These are phyloP conservation scores for Wickerhamiella bombiphila DNA, from an alignment of 805 yeast species.

Conservation along the genomic window DNA sequence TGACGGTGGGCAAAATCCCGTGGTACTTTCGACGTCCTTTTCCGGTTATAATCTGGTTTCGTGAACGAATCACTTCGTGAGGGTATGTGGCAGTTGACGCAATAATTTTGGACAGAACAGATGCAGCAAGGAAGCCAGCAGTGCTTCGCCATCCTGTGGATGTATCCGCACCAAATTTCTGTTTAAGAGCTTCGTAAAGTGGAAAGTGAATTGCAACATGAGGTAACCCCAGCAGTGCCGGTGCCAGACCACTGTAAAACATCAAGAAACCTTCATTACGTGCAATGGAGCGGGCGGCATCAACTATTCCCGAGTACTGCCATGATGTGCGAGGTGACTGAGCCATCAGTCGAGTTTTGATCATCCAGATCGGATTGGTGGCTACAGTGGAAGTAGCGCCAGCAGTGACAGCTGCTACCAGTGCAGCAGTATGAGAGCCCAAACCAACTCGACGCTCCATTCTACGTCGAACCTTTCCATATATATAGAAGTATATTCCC, in stretches of 20 bases:
- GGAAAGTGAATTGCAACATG: slow-evolving; percentile 98
- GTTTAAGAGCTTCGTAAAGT: slow-evolving; percentile 68
- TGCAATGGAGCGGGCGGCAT: slow-evolving; percentile 73
- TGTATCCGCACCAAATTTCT: slow-evolving; percentile 15
- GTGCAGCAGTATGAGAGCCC: slow-evolving; percentile 22
- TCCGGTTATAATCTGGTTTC: slow-evolving; percentile 55
- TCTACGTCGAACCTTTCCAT: slow-evolving; percentile 34
- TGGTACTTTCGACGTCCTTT: slow-evolving; percentile 17
- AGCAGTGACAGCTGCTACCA: slow-evolving; percentile 62
- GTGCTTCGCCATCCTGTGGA: slow-evolving; percentile 17
- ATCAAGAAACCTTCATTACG: slow-evolving; percentile 62
- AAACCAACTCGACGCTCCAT: slow-evolving; percentile 18
- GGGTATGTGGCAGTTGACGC: slow-evolving; percentile 88
- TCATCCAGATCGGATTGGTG: slow-evolving; percentile 91
- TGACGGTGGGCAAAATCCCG: slow-evolving; percentile 25
- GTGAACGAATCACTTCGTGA: slow-evolving; percentile 83
- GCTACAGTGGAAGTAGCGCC: slow-evolving; percentile 73
- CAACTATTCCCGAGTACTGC: slow-evolving; percentile 61
- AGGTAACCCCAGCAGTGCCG: slow-evolving; percentile 75
- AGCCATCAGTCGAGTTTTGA: slow-evolving; percentile 85
- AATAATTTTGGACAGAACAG: slow-evolving; percentile 69
- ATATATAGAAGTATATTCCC: slow-evolving; percentile 88
- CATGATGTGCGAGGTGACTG: slow-evolving; percentile 23
- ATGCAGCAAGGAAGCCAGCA: slow-evolving; percentile 43
- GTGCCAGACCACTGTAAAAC: slow-evolving; percentile 79